Evolutionary conservation across 2,329 filamentous ascomycete species (phyloP).

Genomic region (Penicillium sp.): DNA sequence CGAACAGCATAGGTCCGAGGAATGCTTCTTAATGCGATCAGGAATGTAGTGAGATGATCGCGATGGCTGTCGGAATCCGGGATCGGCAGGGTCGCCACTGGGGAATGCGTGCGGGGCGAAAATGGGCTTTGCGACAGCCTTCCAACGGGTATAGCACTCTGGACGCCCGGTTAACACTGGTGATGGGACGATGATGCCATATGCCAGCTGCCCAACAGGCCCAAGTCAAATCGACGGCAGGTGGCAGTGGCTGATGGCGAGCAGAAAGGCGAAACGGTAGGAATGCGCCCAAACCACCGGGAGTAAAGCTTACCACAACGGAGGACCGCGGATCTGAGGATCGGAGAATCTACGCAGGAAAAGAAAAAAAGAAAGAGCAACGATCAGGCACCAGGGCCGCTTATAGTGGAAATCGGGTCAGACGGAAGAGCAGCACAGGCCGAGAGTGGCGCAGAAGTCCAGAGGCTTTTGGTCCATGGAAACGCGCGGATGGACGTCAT

Average conservation of each 20-base stretch:
- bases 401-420: constrained; percentile 5
- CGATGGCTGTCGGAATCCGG: constrained; percentile 10
- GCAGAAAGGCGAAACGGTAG: neutral
- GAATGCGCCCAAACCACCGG: constrained; percentile 8
- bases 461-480: constrained; percentile 7
- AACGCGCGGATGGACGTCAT: constrained; percentile 19
- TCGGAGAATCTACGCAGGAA: constrained; percentile 3
- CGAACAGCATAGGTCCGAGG: constrained; percentile 16
- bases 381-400: constrained; percentile 7
- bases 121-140: constrained; percentile 7
- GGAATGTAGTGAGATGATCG: constrained; percentile 16
- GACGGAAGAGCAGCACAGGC: constrained; percentile 6
- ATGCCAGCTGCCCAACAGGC: neutral
- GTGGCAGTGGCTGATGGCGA: constrained; percentile 1
- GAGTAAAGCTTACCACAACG: constrained; percentile 7
- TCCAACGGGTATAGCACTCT: neutral
- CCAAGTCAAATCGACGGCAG: neutral
- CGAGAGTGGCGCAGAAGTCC: constrained; percentile 12
- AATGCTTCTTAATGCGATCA: constrained; percentile 14
- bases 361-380: neutral
- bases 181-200: neutral
- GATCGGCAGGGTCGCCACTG: constrained; percentile 14
- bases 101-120: constrained; percentile 21
- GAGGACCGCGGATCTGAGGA: neutral
- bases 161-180: neutral